Base-by-base conservation (phyloP, 1,139 yeast species). In the Komagataea norvegica region DNA sequence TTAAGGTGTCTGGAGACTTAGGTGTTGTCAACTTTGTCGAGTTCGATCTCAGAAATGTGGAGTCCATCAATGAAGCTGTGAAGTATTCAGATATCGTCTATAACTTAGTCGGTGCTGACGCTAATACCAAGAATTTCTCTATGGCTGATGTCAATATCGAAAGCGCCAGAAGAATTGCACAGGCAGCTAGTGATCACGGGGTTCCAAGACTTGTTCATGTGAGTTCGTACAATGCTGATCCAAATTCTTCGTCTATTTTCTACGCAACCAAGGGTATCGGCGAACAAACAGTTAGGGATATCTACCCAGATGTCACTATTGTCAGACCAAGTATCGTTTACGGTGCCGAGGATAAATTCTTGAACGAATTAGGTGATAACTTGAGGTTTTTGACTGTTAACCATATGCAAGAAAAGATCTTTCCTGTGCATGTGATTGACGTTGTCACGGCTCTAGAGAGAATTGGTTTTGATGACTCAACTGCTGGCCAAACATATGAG, bases 21-120 rank as follows among this genome's bases (percentile, higher is more conserved):
- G 95, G 95, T 19, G 95, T 86, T 34, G 88, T 86, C 38, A 83
- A 82, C 64, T 81, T 79, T 60, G 77, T 84, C 48, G 95, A 86
- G 62, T 79, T 84, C 57, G 95, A 86, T 59, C 67, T 87, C 48
- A 73, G 95, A 61, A 86, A 86, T 64, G 52, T 83, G 52, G 67
- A 80, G 58, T 78, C 88, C 13, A 80, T 86, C 52, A 81, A 83
- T 59, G 88, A 83, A 51, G 68, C 87, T 8, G 88, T 86, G 36
- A 81, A 81, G 47, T 79, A 82, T 62, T 80, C 93, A 5, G 95
- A 86, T 57, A 81, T 86, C 42, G 95, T 86, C 10, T 79, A 69
- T 66, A 86, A 86, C 65, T 70, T 86, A 61, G 71, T 86, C 45
- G 95, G 95, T 36, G 76, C 84, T 31, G 87, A 83, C 57, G 78